Evolutionary conservation across 805 yeast species (phyloP), one percentile per base, ranked within the genome.

Genomic region (Ogataea degrootiae): DNA sequence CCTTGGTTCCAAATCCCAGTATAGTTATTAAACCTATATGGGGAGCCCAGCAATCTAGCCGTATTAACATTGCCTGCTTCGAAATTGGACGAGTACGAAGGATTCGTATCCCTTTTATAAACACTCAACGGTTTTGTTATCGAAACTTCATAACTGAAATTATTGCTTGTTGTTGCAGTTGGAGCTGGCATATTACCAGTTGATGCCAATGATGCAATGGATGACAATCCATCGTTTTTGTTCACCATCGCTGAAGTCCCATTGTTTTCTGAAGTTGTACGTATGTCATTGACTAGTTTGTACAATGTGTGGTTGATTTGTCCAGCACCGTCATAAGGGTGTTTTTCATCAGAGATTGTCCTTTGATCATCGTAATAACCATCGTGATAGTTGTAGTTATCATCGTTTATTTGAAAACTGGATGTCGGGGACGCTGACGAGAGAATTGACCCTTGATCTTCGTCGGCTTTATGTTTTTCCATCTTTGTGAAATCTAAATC

Each of bases 271-370:
- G 44, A 23, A 14, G 38, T 34, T n/a, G 14, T 17, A 9, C 55
- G 49, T 15, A 55, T 41, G 16, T 45, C 46, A 9, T 39, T 35
- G 33, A 55, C 49, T 36, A 55, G 38, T 39, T 47, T 49, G 7
- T 36, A 42, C 33, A 55, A 34, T 1, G 55, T 49, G 12, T 51
- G 54, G 38, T 55, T 55, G 21, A 55, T 52, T n/a, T 47, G 47
- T 8, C 59, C 59, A 0, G 56, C 46, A 11, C 59, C 59, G 2
- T 52, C 15, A 35, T 51, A 55, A 19, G 54, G 54, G 21, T 45
- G 39, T n/a, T 14, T 37, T 22, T 29, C 26, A 16, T 19, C 16
- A 16, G 17, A 34, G 4, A 36, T 26, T 12, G 17, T 12, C 11
- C 12, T 26, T 26, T 26, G 31, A 19, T 38, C 34, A 23, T 39